phyloP scores from a whole-genome alignment of 2,329 filamentous ascomycete species.

The Eutypella sp. region DNA sequence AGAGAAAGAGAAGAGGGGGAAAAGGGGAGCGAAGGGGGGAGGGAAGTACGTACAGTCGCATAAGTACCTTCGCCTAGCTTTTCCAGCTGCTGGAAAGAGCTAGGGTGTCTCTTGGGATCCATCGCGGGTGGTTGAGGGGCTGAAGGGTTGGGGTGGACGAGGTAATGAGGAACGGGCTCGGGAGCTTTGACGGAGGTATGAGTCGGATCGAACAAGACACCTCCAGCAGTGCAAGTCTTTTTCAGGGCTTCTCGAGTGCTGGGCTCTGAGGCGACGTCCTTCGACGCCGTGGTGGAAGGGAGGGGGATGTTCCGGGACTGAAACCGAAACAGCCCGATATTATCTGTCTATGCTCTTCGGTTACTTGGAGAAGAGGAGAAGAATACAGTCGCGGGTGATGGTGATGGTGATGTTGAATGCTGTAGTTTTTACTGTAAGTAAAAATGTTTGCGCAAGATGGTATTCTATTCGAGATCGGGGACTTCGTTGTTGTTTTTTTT shows the following conservation, averaged over 20 bases:
- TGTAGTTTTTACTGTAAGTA: too few species aligned
- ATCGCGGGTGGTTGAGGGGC: constrained; percentile 44
- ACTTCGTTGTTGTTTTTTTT: too few species aligned
- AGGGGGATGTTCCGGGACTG: constrained; percentile 4
- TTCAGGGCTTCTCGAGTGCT: constrained; percentile 19
- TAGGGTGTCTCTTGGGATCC: constrained; percentile 90
- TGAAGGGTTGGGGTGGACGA: constrained; percentile 13
- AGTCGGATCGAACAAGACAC: constrained; percentile 35
- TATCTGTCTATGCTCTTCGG: too few species aligned
- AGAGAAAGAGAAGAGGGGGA: too few species aligned
- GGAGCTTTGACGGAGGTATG: constrained; percentile 30
- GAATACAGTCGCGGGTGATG: too few species aligned
- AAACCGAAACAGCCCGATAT: constrained; percentile 9
- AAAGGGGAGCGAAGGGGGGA: too few species aligned
- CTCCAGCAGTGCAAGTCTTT: constrained; percentile 31
- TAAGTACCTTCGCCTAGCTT: constrained; percentile 98
- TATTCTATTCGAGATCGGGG: too few species aligned
- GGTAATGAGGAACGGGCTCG: constrained; percentile 23
- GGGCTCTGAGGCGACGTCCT: constrained; percentile 9
- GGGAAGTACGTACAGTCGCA: constrained; percentile 86
- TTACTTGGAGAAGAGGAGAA: too few species aligned
- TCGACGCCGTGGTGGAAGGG: constrained; percentile 16
- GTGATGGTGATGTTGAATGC: too few species aligned
- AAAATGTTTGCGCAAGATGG: too few species aligned
- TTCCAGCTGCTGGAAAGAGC: constrained; percentile 98